Evolutionary conservation across 2,329 filamentous ascomycete species (phyloP).

Genomic region (Claviceps spartinae): DNA sequence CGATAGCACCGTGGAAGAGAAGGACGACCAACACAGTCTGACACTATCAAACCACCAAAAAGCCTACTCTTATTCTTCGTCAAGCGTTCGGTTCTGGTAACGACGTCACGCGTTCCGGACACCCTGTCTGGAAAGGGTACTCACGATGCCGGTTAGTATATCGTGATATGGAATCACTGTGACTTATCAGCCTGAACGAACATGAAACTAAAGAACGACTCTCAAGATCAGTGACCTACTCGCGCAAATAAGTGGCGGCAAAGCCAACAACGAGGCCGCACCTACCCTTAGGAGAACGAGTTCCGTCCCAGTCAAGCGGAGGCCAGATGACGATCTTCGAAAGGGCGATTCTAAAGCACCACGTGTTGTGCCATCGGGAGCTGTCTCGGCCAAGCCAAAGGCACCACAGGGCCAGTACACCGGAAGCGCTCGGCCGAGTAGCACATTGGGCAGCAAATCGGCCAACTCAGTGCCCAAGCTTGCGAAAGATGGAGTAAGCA

Average conservation of each 20-base stretch:
- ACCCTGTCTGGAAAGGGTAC: background rate
- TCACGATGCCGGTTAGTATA: conserved; percentile 19
- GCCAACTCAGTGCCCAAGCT: conserved; percentile 13
- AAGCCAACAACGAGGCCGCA: conserved; percentile 24
- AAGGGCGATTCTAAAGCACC: conserved; percentile 28
- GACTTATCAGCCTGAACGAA: background rate
- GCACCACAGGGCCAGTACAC: conserved; percentile 1
- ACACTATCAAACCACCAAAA: background rate
- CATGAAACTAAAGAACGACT: background rate
- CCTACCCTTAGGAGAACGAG: conserved; percentile 15
- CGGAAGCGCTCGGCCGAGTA: conserved; percentile 6
- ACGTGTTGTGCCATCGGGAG: conserved; percentile 11
- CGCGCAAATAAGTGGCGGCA: conserved; percentile 46
- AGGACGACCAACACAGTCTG: background rate
- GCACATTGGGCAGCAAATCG: conserved; percentile 12
- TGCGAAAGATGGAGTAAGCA: conserved; percentile 9
- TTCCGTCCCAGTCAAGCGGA: conserved; percentile 35
- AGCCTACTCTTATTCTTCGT: background rate
- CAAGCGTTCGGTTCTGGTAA: background rate
- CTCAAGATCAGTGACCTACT: conserved; percentile 22
- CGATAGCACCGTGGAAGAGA: background rate
- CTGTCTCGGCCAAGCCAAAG: background rate
- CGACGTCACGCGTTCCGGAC: background rate
- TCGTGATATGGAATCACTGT: background rate
- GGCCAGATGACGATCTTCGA: conserved; percentile 38